Base-by-base conservation (phyloP, 1,284 basidiomycete species). In the Melampsora occidentalis region DNA sequence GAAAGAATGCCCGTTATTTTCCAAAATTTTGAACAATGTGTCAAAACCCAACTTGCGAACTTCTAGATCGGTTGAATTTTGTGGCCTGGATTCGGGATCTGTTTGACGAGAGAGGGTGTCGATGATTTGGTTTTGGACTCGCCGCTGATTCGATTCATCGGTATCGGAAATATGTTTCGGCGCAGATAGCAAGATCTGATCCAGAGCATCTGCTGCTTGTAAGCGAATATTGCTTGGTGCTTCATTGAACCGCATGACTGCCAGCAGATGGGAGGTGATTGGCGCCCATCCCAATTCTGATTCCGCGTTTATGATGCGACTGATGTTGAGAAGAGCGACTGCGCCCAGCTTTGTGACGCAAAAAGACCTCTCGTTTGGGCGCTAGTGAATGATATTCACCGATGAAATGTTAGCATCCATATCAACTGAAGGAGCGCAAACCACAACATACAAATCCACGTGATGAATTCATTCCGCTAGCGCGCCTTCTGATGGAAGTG, bases 1-100 rank as follows among this genome's bases (percentile, higher is more conserved):
- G 1, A 99, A 86, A 0, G 91, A 92, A 83, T 98, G 94, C 0
- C 93, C 95, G 0, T 92, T 92, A 0, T 90, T 89, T 83, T 98
- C 93, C 20, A 99, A 85, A 70, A 97, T 92, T 79, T 91, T 89
- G 80, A 94, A 92, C 22, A 99, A 84, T 0, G 92, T 93, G 80
- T 96, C 92, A 71, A 96, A 86, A 0, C 93, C 94, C 85, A 93
- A 90, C 35, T 90, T 87, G 16, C 94, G 88, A 61, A 99, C 86
- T 80, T 97, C 95, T 73, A 87, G 83, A 10, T 83, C 80, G 78
- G 82, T 71, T 72, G 79, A 9, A 51, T 80, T 71, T 62, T 81
- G 79, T 79, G 79, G 81, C 31, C 59, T 84, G 81, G 61, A 89
- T 86, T 81, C 76, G 0, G 89, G 87, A 3, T 90, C 86, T 46